phyloP scores from a whole-genome alignment of 768 basidiomycete species.

The Trametopsis cervina region DNA sequence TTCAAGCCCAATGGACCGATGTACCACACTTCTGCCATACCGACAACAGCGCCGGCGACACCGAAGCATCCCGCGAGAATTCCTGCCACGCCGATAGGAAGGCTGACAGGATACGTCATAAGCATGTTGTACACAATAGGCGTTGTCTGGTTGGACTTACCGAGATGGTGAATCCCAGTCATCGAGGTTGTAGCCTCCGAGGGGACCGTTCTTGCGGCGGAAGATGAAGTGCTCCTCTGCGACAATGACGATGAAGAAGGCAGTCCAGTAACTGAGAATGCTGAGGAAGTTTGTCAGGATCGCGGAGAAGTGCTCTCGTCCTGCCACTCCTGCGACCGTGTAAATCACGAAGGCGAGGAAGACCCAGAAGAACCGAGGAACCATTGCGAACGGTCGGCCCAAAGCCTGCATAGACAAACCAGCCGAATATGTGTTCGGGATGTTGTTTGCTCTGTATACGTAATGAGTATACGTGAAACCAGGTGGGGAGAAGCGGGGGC shows the following conservation, averaged over 20 bases:
- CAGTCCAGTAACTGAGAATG: slow-evolving; percentile 42
- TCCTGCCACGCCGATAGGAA: slow-evolving; percentile 44
- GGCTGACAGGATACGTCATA: slow-evolving; percentile 20
- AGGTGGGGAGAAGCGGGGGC: neutral
- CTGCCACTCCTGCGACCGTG: slow-evolving; percentile 40
- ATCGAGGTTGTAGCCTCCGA: slow-evolving; percentile 46
- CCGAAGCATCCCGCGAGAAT: slow-evolving; percentile 40
- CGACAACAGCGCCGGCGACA: slow-evolving; percentile 40
- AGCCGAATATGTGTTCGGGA: slow-evolving; percentile 40
- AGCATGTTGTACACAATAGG: neutral
- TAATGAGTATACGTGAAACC: slow-evolving; percentile 11
- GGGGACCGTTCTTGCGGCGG: slow-evolving; percentile 30
- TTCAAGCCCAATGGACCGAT: slow-evolving; percentile 40
- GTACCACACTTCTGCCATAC: slow-evolving; percentile 50
- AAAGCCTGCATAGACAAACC: slow-evolving; percentile 39
- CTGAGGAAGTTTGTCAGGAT: slow-evolving; percentile 36
- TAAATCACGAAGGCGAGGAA: slow-evolving; percentile 35
- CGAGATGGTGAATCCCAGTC: slow-evolving; percentile 38
- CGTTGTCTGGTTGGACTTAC: slow-evolving; percentile 25
- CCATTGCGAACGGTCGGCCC: slow-evolving; percentile 31
- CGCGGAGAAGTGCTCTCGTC: slow-evolving; percentile 35
- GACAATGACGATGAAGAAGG: slow-evolving; percentile 40
- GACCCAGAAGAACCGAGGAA: slow-evolving; percentile 34
- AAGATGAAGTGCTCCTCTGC: slow-evolving; percentile 46
- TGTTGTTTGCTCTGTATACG: slow-evolving; percentile 42